These are phyloP conservation scores for Hericium alpestre DNA, from an alignment of 768 basidiomycete species.

Conservation along the genomic window DNA sequence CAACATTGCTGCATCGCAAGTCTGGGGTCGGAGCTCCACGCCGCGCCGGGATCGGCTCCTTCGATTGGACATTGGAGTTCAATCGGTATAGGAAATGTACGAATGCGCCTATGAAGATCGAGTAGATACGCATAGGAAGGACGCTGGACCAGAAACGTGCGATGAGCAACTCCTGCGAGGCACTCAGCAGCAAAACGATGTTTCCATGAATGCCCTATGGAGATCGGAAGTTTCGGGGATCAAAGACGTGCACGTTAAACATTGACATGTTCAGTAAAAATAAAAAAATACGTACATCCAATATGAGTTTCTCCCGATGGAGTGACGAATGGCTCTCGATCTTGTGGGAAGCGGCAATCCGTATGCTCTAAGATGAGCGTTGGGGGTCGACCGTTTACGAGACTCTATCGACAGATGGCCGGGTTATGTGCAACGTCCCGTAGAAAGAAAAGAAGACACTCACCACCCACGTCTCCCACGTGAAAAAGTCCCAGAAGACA, in stretches of 20 bases:
- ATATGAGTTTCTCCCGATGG: slow-evolving; percentile 26
- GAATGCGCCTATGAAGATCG: slow-evolving; percentile 40
- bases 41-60: slow-evolving; percentile 19
- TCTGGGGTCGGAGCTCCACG: slow-evolving; percentile 31
- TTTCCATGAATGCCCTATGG: slow-evolving; percentile 28
- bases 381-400: slow-evolving; percentile 42
- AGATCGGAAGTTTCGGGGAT: not conserved
- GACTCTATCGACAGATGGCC: slow-evolving; percentile 22
- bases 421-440: not conserved
- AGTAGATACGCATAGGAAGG: slow-evolving; percentile 35
- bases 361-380: slow-evolving; percentile 34
- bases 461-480: not conserved
- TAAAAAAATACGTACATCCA: slow-evolving; percentile 28
- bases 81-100: slow-evolving; percentile 36
- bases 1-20: slow-evolving; percentile 38
- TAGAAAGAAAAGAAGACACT: not conserved
- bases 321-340: slow-evolving; percentile 24
- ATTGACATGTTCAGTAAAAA: not conserved
- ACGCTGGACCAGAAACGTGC: slow-evolving; percentile 28
- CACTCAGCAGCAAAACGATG: slow-evolving; percentile 35
- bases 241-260: not conserved
- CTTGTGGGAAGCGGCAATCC: slow-evolving; percentile 43
- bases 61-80: slow-evolving; percentile 31
- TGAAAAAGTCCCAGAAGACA: not conserved
- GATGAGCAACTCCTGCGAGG: slow-evolving; percentile 32